Evolutionary conservation across 306 rosid species (phyloP).

Genomic region (Dalbergia cochinchinensis): DNA sequence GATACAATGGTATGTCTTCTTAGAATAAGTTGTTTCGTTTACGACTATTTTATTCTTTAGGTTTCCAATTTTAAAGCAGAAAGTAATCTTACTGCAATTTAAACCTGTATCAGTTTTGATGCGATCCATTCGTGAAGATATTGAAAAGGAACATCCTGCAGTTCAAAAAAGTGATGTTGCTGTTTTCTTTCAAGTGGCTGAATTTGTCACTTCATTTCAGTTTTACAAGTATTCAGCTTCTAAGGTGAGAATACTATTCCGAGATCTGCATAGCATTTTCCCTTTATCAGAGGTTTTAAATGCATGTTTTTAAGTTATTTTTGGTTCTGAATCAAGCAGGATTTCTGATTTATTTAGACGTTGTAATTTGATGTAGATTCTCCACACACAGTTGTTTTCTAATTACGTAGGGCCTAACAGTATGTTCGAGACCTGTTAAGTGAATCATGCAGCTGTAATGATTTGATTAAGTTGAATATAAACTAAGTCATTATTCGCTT

Average conservation of each 20-base stretch:
- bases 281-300: slow-evolving; percentile 7
- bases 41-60: neutral
- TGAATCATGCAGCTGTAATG: neutral
- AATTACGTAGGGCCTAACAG: neutral
- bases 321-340: neutral
- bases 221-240: slow-evolving; percentile 71
- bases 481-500: neutral
- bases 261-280: neutral
- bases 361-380: slow-evolving; percentile 20
- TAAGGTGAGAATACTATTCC: slow-evolving; percentile 70
- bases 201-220: slow-evolving; percentile 88
- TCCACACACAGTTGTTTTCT: neutral
- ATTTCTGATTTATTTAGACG: neutral
- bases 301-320: neutral
- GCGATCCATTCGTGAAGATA: slow-evolving; percentile 80
- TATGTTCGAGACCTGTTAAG: neutral
- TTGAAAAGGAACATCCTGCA: slow-evolving; percentile 83
- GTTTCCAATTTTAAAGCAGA: slow-evolving; percentile 37
- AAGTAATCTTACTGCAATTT: slow-evolving; percentile 42
- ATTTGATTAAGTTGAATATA: slow-evolving; percentile 18
- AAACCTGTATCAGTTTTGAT: slow-evolving; percentile 70
- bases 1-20: slow-evolving; percentile 75
- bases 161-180: slow-evolving; percentile 74
- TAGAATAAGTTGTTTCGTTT: slow-evolving; percentile 12
- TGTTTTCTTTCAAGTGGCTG: slow-evolving; percentile 89